phyloP scores from a whole-genome alignment of 495 filamentous ascomycete genomes.

The Pseudoneurospora amorphoporcata region DNA sequence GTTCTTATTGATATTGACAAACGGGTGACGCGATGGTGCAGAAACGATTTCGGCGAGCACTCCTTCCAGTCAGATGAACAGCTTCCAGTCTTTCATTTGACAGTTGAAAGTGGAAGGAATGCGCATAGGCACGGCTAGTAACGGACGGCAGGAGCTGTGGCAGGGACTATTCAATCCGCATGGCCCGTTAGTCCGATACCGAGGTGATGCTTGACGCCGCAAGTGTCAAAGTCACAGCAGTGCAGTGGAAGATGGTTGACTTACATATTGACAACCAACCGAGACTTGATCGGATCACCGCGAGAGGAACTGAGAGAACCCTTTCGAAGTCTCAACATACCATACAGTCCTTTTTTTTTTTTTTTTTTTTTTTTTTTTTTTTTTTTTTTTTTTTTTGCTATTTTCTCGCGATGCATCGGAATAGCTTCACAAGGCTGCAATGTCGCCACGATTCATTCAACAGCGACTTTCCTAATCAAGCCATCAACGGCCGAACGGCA shows the following conservation, averaged over 20 bases:
- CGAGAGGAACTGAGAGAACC: not conserved
- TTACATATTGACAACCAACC: not conserved
- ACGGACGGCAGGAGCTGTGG: not conserved
- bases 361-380: not conserved
- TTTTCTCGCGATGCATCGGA: not conserved
- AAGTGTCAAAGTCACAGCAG: not conserved
- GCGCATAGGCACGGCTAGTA: not conserved
- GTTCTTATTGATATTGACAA: no score
- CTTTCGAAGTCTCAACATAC: not conserved
- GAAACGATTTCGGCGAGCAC: no score
- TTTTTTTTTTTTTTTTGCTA: not conserved
- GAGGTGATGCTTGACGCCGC: not conserved
- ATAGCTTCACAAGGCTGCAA: not conserved
- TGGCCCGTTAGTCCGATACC: not conserved
- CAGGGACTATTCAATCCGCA: not conserved
- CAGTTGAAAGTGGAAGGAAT: not conserved
- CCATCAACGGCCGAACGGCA: not conserved
- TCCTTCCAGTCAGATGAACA: no score
- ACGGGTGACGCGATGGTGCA: no score
- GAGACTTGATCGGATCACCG: not conserved
- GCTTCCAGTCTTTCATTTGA: not conserved
- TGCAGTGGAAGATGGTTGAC: not conserved
- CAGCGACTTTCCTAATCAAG: not conserved
- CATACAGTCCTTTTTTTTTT: not conserved
- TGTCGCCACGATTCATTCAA: not conserved